Conservation (phyloP, 2,329 filamentous ascomycete species). For the Sporothrix dimorphospora region DNA sequence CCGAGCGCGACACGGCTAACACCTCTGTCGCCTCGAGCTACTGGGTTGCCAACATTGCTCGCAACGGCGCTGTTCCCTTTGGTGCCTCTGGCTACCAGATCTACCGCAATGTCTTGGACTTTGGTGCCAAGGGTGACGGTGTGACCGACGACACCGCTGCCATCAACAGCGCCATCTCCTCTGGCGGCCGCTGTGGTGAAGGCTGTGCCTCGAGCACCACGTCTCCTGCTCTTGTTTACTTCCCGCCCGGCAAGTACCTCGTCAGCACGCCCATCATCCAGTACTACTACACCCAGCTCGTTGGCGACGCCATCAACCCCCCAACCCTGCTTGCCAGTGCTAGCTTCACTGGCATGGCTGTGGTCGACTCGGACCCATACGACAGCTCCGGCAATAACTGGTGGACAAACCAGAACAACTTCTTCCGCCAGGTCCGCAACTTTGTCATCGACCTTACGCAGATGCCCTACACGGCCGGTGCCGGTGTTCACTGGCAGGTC, state of each 20-base stretch:
- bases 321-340: slow-evolving; percentile 76
- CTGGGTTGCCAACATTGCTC: slow-evolving; percentile 72
- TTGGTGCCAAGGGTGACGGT: slow-evolving; percentile 69
- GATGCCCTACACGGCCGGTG: slow-evolving; percentile 62
- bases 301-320: slow-evolving; percentile 74
- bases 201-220: slow-evolving; percentile 82
- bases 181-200: slow-evolving; percentile 77
- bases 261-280: slow-evolving; percentile 79
- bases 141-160: slow-evolving; percentile 81
- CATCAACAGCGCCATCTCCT: slow-evolving; percentile 81
- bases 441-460: slow-evolving; percentile 76
- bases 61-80: slow-evolving; percentile 70
- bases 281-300: slow-evolving; percentile 91
- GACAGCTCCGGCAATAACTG: slow-evolving; percentile 67
- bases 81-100: slow-evolving; percentile 65
- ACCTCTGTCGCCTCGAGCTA: slow-evolving; percentile 49
- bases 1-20: not conserved
- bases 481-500: slow-evolving; percentile 83
- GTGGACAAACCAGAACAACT: slow-evolving; percentile 82
- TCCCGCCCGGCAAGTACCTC: slow-evolving; percentile 83
- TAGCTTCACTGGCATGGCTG: slow-evolving; percentile 79
- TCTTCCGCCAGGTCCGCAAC: slow-evolving; percentile 82
- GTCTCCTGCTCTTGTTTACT: slow-evolving; percentile 87
- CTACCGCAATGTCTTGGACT: slow-evolving; percentile 77
- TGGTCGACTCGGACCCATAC: slow-evolving; percentile 90